Conservation (phyloP, 352 stramenopile genomes). For the Phytophthora macrochlamydospora region DNA sequence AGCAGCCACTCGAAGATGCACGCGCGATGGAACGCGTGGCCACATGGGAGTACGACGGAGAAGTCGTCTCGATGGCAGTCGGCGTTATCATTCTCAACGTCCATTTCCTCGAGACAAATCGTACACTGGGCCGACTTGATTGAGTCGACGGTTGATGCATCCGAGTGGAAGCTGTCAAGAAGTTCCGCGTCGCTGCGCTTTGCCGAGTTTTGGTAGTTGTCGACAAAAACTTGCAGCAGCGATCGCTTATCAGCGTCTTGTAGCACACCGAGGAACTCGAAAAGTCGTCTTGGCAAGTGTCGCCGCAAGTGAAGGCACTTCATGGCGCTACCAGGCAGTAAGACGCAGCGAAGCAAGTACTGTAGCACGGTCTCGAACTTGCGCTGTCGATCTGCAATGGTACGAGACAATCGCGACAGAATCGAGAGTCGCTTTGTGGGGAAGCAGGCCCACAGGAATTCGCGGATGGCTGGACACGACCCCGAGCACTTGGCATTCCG, state of each 20-base stretch:
- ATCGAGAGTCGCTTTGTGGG: slow-evolving; percentile 52
- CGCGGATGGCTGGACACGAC: slow-evolving; percentile 65
- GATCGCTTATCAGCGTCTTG: slow-evolving; percentile 57
- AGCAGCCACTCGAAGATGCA: slow-evolving; percentile 81
- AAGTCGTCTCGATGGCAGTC: slow-evolving; percentile 3
- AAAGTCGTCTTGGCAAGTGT: slow-evolving; percentile 49
- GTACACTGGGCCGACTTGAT: slow-evolving; percentile 37
- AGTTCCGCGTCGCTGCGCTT: slow-evolving; percentile 7
- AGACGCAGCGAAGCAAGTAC: slow-evolving; percentile 63
- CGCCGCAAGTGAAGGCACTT: slow-evolving; percentile 51
- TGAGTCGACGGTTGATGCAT: slow-evolving; percentile 33
- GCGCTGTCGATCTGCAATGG: slow-evolving; percentile 45
- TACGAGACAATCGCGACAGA: slow-evolving; percentile 34
- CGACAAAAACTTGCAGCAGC: slow-evolving; percentile 69
- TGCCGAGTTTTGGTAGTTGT: slow-evolving; percentile 42
- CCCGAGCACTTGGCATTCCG: slow-evolving; percentile 50
- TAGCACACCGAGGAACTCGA: slow-evolving; percentile 55
- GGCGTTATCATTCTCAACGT: slow-evolving; percentile 15
- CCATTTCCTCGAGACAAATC: slow-evolving; percentile 53
- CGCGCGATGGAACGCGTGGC: slow-evolving; percentile 69
- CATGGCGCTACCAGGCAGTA: slow-evolving; percentile 68
- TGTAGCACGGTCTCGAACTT: slow-evolving; percentile 64
- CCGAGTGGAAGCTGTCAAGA: slow-evolving; percentile 28
- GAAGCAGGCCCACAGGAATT: slow-evolving; percentile 62
- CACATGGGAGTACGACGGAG: slow-evolving; percentile 55